Conservation (phyloP, 108 stramenopile species). For the Skeletonema grethae region DNA sequence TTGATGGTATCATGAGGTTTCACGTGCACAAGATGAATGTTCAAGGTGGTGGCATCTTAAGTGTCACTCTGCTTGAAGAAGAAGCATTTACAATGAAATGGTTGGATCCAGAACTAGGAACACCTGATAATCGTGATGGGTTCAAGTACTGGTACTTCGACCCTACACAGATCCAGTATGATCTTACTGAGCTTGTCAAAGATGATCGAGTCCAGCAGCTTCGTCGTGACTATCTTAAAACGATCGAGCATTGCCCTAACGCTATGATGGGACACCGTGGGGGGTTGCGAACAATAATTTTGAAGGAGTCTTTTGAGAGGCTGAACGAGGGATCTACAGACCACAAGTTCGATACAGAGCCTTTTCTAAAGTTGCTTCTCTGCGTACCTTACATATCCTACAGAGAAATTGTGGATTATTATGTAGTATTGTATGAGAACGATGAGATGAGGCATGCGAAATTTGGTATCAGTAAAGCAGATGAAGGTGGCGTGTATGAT, state of each 20-base stretch:
- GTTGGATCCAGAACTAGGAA: neutral
- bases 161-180: neutral
- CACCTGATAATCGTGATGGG: too few relatives aligned
- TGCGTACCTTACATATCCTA: neutral
- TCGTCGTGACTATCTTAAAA: conserved; percentile 1
- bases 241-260: neutral
- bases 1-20: neutral
- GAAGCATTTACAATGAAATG: neutral
- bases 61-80: neutral
- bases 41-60: conserved; percentile 1
- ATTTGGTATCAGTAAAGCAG: neutral
- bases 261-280: too few relatives aligned
- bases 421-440: neutral
- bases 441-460: neutral
- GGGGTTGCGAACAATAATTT: neutral
- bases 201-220: neutral
- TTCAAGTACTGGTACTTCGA: neutral
- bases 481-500: neutral
- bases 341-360: neutral
- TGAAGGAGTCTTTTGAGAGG: neutral
- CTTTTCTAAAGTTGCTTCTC: neutral
- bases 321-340: neutral
- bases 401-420: neutral
- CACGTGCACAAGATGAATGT: neutral
- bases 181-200: neutral